Evolutionary conservation across 2,329 filamentous ascomycete species (phyloP).

Genomic region (Chrysosporium queenslandicum): DNA sequence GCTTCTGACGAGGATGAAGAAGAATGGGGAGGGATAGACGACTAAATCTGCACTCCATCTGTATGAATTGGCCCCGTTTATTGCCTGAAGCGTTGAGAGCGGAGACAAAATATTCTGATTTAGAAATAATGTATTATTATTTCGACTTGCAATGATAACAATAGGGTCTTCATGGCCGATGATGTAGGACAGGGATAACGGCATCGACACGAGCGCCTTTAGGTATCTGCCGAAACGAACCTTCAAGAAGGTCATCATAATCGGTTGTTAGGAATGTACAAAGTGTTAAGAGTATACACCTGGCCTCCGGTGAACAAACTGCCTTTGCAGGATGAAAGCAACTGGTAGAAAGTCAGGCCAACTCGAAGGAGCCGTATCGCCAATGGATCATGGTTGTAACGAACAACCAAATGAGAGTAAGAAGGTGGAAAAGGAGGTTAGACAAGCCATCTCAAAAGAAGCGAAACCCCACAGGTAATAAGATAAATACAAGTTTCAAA

Average conservation of each 20-base stretch:
- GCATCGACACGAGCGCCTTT: too few relatives aligned
- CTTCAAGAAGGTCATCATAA: too few relatives aligned
- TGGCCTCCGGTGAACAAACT: too few relatives aligned
- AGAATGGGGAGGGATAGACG: constrained; percentile 59
- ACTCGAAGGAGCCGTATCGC: too few relatives aligned
- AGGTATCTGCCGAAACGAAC: too few relatives aligned
- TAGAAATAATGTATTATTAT: background rate
- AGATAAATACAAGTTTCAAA: background rate
- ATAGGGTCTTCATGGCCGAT: background rate
- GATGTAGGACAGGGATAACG: background rate
- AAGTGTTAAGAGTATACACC: too few relatives aligned
- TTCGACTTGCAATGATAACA: background rate
- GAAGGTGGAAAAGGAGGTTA: background rate
- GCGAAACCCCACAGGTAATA: background rate
- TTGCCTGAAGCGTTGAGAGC: background rate
- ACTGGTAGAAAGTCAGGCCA: too few relatives aligned
- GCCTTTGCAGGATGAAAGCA: too few relatives aligned
- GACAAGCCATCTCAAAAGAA: background rate
- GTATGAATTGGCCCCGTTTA: background rate
- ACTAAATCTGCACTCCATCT: background rate
- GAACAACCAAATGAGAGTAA: too few relatives aligned
- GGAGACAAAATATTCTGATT: background rate
- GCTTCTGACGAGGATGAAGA: constrained; percentile 36
- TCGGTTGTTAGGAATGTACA: background rate
- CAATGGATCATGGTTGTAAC: too few relatives aligned